phyloP scores from a whole-genome alignment of 495 filamentous ascomycete genomes.

The Podospora pseudoanserina region DNA sequence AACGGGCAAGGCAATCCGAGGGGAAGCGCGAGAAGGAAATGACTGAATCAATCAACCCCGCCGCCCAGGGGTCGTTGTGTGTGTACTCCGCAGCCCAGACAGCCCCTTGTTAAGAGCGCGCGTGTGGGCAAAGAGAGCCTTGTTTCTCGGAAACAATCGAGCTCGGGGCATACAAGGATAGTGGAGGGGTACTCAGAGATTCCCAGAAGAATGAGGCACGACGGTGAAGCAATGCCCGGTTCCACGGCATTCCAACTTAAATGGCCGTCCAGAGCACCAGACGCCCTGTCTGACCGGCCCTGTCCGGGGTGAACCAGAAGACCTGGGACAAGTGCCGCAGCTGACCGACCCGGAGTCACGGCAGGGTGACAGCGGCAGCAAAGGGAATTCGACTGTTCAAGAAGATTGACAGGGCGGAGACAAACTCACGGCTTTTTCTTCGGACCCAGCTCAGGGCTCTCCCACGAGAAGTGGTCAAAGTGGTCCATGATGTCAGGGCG shows the following conservation, averaged over 20 bases:
- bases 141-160: background rate
- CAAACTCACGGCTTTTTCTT: background rate
- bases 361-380: background rate
- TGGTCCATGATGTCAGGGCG: background rate
- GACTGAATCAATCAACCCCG: background rate
- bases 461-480: background rate
- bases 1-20: background rate
- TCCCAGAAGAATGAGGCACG: background rate
- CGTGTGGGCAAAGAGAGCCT: background rate
- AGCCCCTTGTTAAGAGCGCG: background rate
- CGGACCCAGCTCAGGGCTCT: background rate
- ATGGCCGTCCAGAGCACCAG: constrained; percentile 7
- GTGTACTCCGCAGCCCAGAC: background rate
- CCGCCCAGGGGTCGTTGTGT: background rate
- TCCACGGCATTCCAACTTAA: constrained; percentile 6
- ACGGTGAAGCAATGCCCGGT: constrained; percentile 3
- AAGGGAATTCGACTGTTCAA: background rate
- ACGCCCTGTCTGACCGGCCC: background rate
- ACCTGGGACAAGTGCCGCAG: background rate
- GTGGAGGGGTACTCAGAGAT: background rate
- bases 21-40: background rate
- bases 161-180: background rate
- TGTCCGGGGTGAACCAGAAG: background rate
- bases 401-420: background rate
- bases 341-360: background rate